Conservation (phyloP, 148 eudicot genomes). For the Cornus kousa region DNA sequence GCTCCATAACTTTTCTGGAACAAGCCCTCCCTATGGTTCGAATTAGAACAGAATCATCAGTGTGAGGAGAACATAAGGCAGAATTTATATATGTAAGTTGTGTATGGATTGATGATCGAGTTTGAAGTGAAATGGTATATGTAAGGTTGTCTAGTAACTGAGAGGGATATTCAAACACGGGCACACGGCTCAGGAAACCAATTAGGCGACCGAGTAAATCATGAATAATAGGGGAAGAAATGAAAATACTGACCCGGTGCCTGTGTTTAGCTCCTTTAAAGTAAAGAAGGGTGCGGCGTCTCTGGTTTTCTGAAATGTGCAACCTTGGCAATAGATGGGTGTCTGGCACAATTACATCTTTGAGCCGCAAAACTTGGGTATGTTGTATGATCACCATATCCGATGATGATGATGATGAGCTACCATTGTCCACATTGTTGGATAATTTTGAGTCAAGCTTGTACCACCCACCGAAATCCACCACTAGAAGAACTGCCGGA, state of each 20-base stretch:
- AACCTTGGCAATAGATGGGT: conserved; percentile 72
- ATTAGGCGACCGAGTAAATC: too few species aligned
- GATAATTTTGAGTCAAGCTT: conserved; percentile 76
- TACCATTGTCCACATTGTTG: conserved; percentile 18
- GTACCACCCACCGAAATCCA: conserved; percentile 97
- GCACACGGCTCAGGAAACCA: neutral
- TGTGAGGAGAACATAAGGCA: neutral
- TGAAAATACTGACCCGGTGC: conserved; percentile 62
- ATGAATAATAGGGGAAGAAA: neutral
- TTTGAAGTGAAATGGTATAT: too few species aligned
- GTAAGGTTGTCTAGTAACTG: too few species aligned
- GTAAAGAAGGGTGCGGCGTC: conserved; percentile 72
- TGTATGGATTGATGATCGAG: too few species aligned
- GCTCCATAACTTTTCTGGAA: conserved; percentile 87
- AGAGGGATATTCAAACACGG: neutral
- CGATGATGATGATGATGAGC: conserved; percentile 29
- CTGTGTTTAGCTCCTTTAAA: conserved; percentile 99
- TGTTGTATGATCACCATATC: conserved; percentile 59
- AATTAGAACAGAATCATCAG: neutral
- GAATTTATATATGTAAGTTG: neutral
- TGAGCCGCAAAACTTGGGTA: conserved; percentile 84
- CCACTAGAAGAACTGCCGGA: conserved; percentile 88
- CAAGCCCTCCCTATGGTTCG: conserved; percentile 65
- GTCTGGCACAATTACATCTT: conserved; percentile 87
- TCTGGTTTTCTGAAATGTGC: conserved; percentile 57